A percentile compares a stretch with the other conserved stretches of the same genome.
phyloP scores from a whole-genome alignment of 805 yeast genomes.

The Kockiozyma suomiensis region DNA sequence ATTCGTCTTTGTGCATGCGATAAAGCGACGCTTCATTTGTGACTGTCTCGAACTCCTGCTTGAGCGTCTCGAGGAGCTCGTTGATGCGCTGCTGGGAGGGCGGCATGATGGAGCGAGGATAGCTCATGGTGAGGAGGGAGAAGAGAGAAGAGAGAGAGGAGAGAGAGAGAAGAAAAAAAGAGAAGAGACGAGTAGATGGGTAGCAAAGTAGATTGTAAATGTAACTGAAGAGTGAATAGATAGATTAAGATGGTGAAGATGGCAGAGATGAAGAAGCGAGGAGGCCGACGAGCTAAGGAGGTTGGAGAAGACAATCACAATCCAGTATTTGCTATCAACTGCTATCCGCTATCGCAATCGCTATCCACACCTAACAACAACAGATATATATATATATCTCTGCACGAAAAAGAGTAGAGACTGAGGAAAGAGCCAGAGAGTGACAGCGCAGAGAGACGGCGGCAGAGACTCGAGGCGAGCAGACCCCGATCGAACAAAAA shows the following conservation, averaged over 20 bases:
- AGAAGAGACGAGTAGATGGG: neutral
- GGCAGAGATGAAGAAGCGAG: neutral
- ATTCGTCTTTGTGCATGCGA: slow-evolving; percentile 89
- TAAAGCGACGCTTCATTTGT: slow-evolving; percentile 82
- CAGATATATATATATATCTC: neutral
- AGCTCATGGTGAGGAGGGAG: slow-evolving; percentile 35
- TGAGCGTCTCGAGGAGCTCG: slow-evolving; percentile 88
- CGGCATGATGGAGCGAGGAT: slow-evolving; percentile 39
- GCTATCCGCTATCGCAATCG: no score
- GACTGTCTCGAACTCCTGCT: slow-evolving; percentile 85
- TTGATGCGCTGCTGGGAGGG: slow-evolving; percentile 50
- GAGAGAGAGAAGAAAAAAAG: neutral
- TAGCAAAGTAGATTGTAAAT: no score
- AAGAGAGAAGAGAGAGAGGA: neutral
- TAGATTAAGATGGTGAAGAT: slow-evolving; percentile 1
- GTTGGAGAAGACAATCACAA: no score
- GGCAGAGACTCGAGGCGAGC: neutral
- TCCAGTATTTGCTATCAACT: no score
- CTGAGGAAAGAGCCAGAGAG: neutral
- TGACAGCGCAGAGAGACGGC: neutral
- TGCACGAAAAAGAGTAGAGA: neutral
- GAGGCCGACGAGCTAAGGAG: slow-evolving; percentile 6
- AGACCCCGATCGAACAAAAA: slow-evolving; percentile 16
- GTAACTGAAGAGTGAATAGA: neutral
- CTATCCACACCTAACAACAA: no score